phyloP scores from a whole-genome alignment of 1,139 yeast species.

The Suhomyces maxii region DNA sequence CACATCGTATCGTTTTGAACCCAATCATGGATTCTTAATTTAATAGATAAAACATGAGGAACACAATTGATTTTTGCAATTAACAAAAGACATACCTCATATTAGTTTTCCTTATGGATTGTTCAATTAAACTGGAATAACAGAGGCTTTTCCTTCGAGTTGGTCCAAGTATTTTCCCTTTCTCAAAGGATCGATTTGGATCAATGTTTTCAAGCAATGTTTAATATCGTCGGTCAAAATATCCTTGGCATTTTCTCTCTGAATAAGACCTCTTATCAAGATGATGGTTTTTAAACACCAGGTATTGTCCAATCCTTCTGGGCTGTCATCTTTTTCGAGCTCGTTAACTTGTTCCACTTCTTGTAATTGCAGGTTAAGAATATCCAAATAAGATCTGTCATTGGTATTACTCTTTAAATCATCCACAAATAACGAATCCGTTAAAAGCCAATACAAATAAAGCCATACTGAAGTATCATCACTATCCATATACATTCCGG shows the following conservation, averaged over 20 bases:
- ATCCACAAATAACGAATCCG: constrained; percentile 48
- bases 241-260: constrained; percentile 14
- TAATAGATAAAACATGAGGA: too few relatives aligned
- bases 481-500: constrained; percentile 90
- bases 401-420: constrained; percentile 19
- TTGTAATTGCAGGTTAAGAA: constrained; percentile 40
- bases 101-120: too few relatives aligned
- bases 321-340: constrained; percentile 57
- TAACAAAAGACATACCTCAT: too few relatives aligned
- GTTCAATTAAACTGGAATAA: constrained; percentile 5
- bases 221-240: constrained; percentile 27
- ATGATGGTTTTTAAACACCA: constrained; percentile 68
- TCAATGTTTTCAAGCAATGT: constrained; percentile 41
- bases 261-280: constrained; percentile 39
- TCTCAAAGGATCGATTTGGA: constrained; percentile 69
- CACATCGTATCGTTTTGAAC: too few relatives aligned
- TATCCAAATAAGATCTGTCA: constrained; percentile 19
- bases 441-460: constrained; percentile 79
- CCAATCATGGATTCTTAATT: too few relatives aligned
- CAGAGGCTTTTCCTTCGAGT: constrained; percentile 18
- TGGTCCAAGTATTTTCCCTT: constrained; percentile 57
- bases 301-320: constrained; percentile 52
- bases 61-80: too few relatives aligned
- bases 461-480: constrained; percentile 94
- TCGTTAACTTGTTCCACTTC: constrained; percentile 56